A percentile compares a stretch with the other conserved stretches of the same genome.
These are phyloP conservation scores for Schizochytrium sp. DNA, from an alignment of 108 stramenopile species.

Conservation along the genomic window DNA sequence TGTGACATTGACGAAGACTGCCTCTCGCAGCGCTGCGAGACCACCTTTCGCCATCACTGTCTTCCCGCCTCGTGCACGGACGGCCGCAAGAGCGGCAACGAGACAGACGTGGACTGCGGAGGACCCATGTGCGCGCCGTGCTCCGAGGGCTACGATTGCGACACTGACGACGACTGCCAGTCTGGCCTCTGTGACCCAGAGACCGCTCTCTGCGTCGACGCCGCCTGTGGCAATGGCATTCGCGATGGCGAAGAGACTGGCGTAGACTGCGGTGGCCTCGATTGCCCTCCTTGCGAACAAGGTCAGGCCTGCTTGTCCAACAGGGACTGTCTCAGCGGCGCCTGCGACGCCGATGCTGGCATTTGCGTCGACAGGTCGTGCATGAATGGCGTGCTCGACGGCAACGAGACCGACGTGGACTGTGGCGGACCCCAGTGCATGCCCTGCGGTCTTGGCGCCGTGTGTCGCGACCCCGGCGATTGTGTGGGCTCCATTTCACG, in stretches of 20 bases:
- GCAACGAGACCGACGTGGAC: slow-evolving; percentile 15
- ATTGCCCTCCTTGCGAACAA: background rate
- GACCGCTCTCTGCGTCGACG: background rate
- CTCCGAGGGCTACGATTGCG: background rate
- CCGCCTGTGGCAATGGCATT: slow-evolving; percentile 14
- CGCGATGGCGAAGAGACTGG: slow-evolving; percentile 25
- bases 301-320: background rate
- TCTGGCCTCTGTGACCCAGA: background rate
- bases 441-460: background rate
- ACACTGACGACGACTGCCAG: background rate
- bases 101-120: slow-evolving; percentile 25
- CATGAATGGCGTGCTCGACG: slow-evolving; percentile 20
- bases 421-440: slow-evolving; percentile 17
- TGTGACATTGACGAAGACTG: background rate
- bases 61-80: slow-evolving; percentile 13
- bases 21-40: background rate
- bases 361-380: background rate
- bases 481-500: background rate
- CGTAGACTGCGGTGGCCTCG: slow-evolving; percentile 17
- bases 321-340: background rate
- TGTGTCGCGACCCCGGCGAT: background rate
- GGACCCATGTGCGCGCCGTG: slow-evolving; percentile 9
- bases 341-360: background rate
- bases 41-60: background rate
- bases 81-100: slow-evolving; percentile 14